These are phyloP conservation scores for Apiotrichum mycotoxinovorans DNA, from an alignment of 1,284 basidiomycete species.

Conservation along the genomic window DNA sequence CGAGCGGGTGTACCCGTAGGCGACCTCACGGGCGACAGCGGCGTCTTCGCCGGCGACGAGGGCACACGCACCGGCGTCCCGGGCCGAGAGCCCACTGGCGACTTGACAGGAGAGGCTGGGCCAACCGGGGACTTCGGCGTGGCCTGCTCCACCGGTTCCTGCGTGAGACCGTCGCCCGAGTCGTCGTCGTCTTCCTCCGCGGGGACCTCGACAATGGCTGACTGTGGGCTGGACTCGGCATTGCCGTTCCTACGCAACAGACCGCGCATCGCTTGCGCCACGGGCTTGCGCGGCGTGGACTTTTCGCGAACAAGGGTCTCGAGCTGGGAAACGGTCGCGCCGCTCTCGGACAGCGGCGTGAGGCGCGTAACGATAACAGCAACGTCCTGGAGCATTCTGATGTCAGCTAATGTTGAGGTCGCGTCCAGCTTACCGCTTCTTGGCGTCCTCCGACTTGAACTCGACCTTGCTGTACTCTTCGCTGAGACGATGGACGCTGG, in stretches of 20 bases:
- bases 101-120: neutral
- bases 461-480: conserved; percentile 79
- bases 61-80: neutral
- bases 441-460: conserved; percentile 73
- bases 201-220: neutral
- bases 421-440: conserved; percentile 60
- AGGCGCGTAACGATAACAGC: conserved; percentile 69
- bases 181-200: conserved; percentile 4
- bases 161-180: neutral
- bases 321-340: conserved; percentile 64
- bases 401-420: conserved; percentile 17
- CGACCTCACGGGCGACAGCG: neutral
- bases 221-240: conserved; percentile 6
- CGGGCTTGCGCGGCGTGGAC: conserved; percentile 41
- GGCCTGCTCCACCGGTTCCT: neutral
- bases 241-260: conserved; percentile 33
- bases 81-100: neutral
- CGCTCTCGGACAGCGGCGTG: conserved; percentile 58
- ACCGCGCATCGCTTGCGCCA: conserved; percentile 37
- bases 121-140: neutral
- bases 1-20: neutral
- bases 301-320: conserved; percentile 78
- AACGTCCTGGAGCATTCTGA: conserved; percentile 72
- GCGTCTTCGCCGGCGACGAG: neutral
- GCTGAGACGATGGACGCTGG: conserved; percentile 81